Evolutionary conservation across 352 stramenopile species (phyloP), one percentile per base, ranked within the genome.

Genomic region (Pythium apleroticum): DNA sequence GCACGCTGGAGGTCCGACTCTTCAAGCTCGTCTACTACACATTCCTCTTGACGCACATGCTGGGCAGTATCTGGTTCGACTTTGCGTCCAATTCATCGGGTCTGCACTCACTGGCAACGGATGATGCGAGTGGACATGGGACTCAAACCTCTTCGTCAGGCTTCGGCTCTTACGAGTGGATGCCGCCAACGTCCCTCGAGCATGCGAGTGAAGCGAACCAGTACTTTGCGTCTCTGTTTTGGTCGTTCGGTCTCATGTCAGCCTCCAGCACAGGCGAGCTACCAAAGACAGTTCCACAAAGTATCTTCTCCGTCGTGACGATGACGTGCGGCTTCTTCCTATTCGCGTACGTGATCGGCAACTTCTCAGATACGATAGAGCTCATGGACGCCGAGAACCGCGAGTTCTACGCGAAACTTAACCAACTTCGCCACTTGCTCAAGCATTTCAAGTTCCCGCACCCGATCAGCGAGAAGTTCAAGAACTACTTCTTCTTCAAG

Each of bases 1-100:
- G 74, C 37, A 90, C 79, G 1, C 48, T 80, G 1, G 73, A 91
- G n/a, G 54, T 91, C 0, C 77, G 82, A 2, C 30, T 91, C 20
- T 84, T 88, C 69, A 91, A 89, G 67, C 54, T 91, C n/a, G 69
- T 91, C 15, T 91, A 89, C 62, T 91, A 88, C 65, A 86, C 79
- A 0, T 89, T 88, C 39, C 57, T 91, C 25, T 65, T 89, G 1
- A 77, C 75, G 2, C 82, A 91, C 52, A 70, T 75, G 0, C 74
- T 87, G 7, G 82, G 76, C 6, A 85, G 82, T 35, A 75, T 86
- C 27, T 91, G 78, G 71, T 89, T 88, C 37, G 79, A 89, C 35
- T 91, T 86, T 48, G 73, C 67, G 0, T 71, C 68, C 1, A 71
- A 75, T 27, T 20, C 55, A 5, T 75, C 68, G 5, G 54, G 63